Evolutionary conservation across 768 basidiomycete species (phyloP), one percentile per base, ranked within the genome.

Genomic region (Lentinula raphanica): DNA sequence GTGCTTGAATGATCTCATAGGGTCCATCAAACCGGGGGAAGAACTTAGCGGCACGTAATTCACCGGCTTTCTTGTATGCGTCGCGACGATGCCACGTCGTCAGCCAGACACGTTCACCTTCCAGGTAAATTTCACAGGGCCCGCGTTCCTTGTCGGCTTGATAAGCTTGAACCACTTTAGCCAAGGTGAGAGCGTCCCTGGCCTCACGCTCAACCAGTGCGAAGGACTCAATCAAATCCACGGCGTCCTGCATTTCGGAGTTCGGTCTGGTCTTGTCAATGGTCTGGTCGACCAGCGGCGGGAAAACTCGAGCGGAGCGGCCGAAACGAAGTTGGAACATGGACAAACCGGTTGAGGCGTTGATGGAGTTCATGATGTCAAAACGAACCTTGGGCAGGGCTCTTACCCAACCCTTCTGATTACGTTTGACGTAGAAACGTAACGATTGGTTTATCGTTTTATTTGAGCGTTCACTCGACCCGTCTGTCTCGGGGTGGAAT

Each of bases 1-100:
- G 53, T 0, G 69, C 66, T 0, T 59, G 39, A 0, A 40, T 38
- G 13, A 76, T 38, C 1, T 9, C 25, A 48, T 70, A 70, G 0
- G 68, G 69, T 0, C 74, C 67, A 50, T 78, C 72, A 17, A 58
- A 75, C 0, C 68, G 56, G 0, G 75, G 72, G 66, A 80, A 73
- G 55, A 79, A 78, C 49, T 81, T 80, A 0, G 73, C 74, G 0
- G 73, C 73, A 0, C 67, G 60, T 3, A 67, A 64, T 2, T 68
- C 62, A 0, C 70, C 72, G 15, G 60, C 56, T 1, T 64, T 19
- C 38, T 67, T 68, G 59, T 74, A 78, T 1, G 73, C 66, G 0
- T 63, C 59, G 0, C 65, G 63, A 0, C 68, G 63, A 45, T 78
- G 62, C 8, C 61, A 45, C 0, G 74, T 78, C 0, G 74, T 72